Percentiles rank a stretch among this genome's conserved stretches.
Conservation (phyloP, 768 basidiomycete genomes). For the Cystobasidium ongulense region DNA sequence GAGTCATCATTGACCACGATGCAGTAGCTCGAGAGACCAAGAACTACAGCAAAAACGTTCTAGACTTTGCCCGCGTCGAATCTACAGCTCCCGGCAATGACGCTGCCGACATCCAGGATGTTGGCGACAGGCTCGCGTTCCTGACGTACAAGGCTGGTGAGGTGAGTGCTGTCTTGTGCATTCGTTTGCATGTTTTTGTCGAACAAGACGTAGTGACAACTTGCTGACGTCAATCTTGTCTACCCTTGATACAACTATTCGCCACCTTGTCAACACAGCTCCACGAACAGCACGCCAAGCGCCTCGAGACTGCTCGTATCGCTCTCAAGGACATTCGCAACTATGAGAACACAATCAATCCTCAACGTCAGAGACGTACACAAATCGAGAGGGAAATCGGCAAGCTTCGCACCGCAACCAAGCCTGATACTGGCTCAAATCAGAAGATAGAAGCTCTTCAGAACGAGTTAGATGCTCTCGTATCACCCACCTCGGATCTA, state of each 20-base stretch:
- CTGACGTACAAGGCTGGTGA: conserved; percentile 33
- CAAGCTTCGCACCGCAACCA: conserved; percentile 16
- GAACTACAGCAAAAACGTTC: conserved; percentile 31
- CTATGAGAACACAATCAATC: conserved; percentile 37
- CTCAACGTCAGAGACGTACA: conserved; percentile 22
- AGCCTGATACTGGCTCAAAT: not conserved
- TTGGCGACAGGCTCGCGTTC: conserved; percentile 34
- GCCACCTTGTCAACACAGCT: conserved; percentile 2
- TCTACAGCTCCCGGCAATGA: conserved; percentile 1
- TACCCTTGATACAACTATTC: not conserved
- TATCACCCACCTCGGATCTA: not conserved
- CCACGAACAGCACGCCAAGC: conserved; percentile 20
- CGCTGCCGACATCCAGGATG: conserved; percentile 35
- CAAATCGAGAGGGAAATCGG: conserved; percentile 25
- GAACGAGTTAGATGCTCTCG: not conserved
- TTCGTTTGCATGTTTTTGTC: not conserved
- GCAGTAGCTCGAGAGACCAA: conserved; percentile 33
- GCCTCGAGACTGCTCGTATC: conserved; percentile 30
- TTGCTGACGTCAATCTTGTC: not conserved
- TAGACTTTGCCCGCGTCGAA: conserved; percentile 18
- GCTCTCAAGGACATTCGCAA: conserved; percentile 41
- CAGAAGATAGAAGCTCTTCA: conserved; percentile 1
- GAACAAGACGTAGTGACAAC: not conserved
- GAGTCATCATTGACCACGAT: conserved; percentile 23
- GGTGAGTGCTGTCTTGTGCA: not conserved